phyloP scores from a whole-genome alignment of 2,329 filamentous ascomycete species.

The Dactylellina drechsleri region DNA sequence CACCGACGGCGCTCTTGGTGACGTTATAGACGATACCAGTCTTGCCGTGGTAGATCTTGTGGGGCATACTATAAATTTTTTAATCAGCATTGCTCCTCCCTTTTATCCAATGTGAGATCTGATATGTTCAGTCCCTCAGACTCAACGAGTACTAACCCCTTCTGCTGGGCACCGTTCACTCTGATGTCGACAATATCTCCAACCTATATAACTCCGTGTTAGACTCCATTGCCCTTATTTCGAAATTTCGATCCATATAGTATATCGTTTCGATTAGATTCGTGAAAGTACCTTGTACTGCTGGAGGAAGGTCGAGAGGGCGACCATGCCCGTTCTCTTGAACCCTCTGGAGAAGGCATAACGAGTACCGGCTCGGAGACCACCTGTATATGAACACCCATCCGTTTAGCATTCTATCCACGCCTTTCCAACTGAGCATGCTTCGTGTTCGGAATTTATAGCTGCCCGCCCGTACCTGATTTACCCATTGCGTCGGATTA shows the following conservation, averaged over 20 bases:
- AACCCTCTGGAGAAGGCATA: constrained; percentile 95
- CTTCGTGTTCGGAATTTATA: constrained; percentile 8
- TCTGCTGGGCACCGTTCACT: constrained; percentile 97
- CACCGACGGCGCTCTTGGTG: constrained; percentile 94
- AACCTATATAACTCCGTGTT: constrained; percentile 65
- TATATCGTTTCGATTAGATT: constrained; percentile 27
- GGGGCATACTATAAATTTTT: constrained; percentile 79
- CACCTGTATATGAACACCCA: constrained; percentile 71
- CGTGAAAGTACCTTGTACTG: constrained; percentile 70
- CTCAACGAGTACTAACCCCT: constrained; percentile 65
- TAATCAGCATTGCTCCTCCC: constrained; percentile 19
- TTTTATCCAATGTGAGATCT: neutral
- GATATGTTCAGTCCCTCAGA: neutral
- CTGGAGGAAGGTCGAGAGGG: constrained; percentile 91
- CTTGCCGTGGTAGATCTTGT: constrained; percentile 99
- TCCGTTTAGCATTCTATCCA: constrained; percentile 50
- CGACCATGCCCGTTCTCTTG: constrained; percentile 94
- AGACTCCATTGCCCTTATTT: neutral
- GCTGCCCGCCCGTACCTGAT: constrained; percentile 59
- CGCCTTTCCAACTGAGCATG: neutral
- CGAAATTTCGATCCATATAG: constrained; percentile 63
- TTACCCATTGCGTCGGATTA: constrained; percentile 66
- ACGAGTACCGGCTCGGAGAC: constrained; percentile 87
- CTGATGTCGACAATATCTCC: constrained; percentile 99
- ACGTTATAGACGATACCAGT: constrained; percentile 99